phyloP scores from a whole-genome alignment of 2,329 filamentous ascomycete species.

The Colletotrichum limetticola region DNA sequence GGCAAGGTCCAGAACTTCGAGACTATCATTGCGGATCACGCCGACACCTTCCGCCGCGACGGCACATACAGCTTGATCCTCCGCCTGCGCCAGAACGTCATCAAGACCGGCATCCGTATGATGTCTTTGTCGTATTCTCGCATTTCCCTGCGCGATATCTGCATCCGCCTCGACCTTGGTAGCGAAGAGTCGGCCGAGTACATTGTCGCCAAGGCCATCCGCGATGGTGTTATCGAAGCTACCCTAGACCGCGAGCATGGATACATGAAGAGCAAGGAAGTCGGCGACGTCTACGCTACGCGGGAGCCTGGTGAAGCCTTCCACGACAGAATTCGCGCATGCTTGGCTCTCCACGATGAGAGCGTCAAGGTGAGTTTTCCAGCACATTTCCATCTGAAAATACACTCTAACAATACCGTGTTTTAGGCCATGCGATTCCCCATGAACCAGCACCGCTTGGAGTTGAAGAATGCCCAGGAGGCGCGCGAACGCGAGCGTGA shows the following conservation, averaged over 20 bases:
- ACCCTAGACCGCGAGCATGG: constrained; percentile 93
- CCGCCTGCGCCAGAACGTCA: constrained; percentile 96
- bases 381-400: background rate
- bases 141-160: constrained; percentile 97
- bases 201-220: constrained; percentile 98
- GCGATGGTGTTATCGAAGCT: constrained; percentile 96
- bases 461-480: constrained; percentile 98
- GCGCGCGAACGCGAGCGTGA: constrained; percentile 96
- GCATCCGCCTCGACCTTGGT: constrained; percentile 90
- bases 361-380: constrained; percentile 83
- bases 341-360: constrained; percentile 92
- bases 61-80: constrained; percentile 96
- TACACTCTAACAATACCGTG: constrained; percentile 39
- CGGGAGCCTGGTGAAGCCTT: constrained; percentile 96
- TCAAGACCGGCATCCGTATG: constrained; percentile 99
- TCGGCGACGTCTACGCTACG: constrained; percentile 95
- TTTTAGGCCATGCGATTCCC: constrained; percentile 94
- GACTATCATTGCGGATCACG: constrained; percentile 83
- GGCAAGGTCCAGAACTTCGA: constrained; percentile 95
- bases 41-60: constrained; percentile 88
- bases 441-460: constrained; percentile 98
- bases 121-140: constrained; percentile 98
- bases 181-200: constrained; percentile 99
- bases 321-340: constrained; percentile 94
- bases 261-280: constrained; percentile 98